Base-by-base conservation (phyloP, 2,329 filamentous ascomycete species). In the Uncinocarpus reesii region DNA sequence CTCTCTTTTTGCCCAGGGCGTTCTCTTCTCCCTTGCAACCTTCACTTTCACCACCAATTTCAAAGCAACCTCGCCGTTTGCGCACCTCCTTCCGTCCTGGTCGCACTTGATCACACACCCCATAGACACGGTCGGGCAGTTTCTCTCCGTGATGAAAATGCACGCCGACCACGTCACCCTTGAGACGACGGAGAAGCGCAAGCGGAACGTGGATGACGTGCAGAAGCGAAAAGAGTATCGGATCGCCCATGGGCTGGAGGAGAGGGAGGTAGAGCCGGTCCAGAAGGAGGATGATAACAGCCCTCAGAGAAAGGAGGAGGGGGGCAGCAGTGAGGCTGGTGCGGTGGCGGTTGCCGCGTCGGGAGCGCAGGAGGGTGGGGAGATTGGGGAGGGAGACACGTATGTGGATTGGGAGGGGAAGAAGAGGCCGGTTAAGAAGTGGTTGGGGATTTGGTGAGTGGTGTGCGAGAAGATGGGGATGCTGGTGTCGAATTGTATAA, bases 181-280 rank as follows among this genome's bases (percentile, higher is more conserved):
- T 54, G 70, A 80, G 60, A 83, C 84, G 23, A 73, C 76, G 45
- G 85, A 89, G 66, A 80, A 80, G 69, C 78, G 89, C 48, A 78
- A 79, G 59, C 76, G 76, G 60, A 81, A 80, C 56, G 75, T 87
- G 48, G 87, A 95, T 56, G 92, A 98, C 69, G 83, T 92, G 23
- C 78, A 83, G 65, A 95, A 95, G 78, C 77, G 90, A 59, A 78
- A 78, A 52, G 81, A 85, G 65, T 98, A 87, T 68, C 80, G 89
- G 59, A 82, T 86, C 67, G 86, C 84, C 52, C 87, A 95, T 71
- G 88, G 87, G 7, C 65, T 94, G 60, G 83, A 88, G 64, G 71
- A 70, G 57, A n/a, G 24, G 32, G 46, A 42, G 7, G 42, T 23
- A 11, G 11, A 20, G 7, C 15, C 1, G 32, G 21, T 8, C 10